These are phyloP conservation scores for Clonostachys solani DNA, from an alignment of 2,329 filamentous ascomycete genomes.

Conservation along the genomic window DNA sequence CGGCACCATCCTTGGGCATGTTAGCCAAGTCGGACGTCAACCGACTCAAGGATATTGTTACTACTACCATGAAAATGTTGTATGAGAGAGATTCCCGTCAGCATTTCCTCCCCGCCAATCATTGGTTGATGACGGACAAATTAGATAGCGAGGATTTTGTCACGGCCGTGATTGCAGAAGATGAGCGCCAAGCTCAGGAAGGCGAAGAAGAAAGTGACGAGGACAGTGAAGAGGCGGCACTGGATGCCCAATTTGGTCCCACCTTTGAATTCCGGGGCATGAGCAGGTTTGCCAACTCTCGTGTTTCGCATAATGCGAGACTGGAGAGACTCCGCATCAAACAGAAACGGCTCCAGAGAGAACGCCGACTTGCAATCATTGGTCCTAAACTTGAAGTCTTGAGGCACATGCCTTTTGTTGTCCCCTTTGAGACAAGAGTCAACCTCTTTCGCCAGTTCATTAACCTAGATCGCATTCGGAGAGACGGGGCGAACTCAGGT, in stretches of 20 bases:
- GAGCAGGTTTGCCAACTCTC: conserved; percentile 6
- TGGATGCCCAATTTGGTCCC: conserved; percentile 21
- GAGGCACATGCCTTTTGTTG: conserved; percentile 94
- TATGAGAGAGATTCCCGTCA: conserved; percentile 92
- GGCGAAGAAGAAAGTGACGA: conserved; percentile 19
- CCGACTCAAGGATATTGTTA: conserved; percentile 76
- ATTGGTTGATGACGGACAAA: conserved; percentile 89
- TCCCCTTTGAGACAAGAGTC: conserved; percentile 88
- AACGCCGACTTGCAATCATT: conserved; percentile 71
- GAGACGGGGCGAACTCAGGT: conserved; percentile 7
- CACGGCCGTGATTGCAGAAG: conserved; percentile 79
- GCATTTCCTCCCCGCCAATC: conserved; percentile 73
- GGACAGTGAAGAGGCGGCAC: conserved; percentile 26
- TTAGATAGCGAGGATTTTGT: conserved; percentile 91
- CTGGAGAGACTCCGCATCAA: conserved; percentile 60
- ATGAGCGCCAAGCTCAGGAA: conserved; percentile 68
- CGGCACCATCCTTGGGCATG: not conserved
- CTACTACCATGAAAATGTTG: conserved; percentile 76
- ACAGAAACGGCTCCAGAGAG: conserved; percentile 62
- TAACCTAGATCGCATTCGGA: conserved; percentile 53
- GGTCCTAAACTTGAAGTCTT: conserved; percentile 86
- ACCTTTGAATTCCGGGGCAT: conserved; percentile 11
- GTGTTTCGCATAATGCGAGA: conserved; percentile 58
- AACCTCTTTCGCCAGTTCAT: conserved; percentile 93
- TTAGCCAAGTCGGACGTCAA: conserved; percentile 48